Evolutionary conservation across 495 filamentous ascomycete genomes (phyloP), one percentile per base, ranked within the genome.

Genomic region (Margaritispora aquatica): DNA sequence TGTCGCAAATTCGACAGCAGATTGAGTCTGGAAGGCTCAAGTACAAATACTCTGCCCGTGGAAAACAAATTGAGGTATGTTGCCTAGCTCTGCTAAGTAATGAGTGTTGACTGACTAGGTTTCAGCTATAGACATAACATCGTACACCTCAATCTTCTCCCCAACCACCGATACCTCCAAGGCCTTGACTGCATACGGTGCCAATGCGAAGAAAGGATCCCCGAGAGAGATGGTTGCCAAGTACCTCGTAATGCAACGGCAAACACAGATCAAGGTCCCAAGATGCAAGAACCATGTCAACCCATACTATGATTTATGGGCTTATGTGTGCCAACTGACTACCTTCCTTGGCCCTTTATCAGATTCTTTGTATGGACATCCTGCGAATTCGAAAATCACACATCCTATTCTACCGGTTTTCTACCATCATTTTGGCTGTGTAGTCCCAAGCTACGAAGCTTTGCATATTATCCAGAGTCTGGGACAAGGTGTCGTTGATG

Each of bases 391-490:
- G 2, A 72, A 71, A 27, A 70, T 65, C 21, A 70, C 73, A 24
- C 83, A 87, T 63, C 80, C 80, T 61, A 68, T 84, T 1, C 73
- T 86, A 1, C 82, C 84, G 7, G 66, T 87, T n/a, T 67, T 86
- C 23, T 85, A 85, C 75, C 84, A 87, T 69, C 84, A 87, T 68
- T 86, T 86, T 69, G 81, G 81, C 34, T 87, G 84, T 72, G 77
- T 78, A 7, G 75, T 77, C 13, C 84, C 84, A 1, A 74, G 72
- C 20, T 80, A 82, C 71, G 78, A 84, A 54, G 72, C 74, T 0
- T 69, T 88, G 20, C 60, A 63, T 26, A 64, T 82, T 10, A 74
- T 88, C 57, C 26, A 8, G 38, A 44, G 17, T 9, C 38, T 48
- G 21, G 73, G 1, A 66, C 75, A 44, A 57, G 66, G 22, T 70